Conservation (phyloP, 495 filamentous ascomycete species). For the Bacidia gigantensis region DNA sequence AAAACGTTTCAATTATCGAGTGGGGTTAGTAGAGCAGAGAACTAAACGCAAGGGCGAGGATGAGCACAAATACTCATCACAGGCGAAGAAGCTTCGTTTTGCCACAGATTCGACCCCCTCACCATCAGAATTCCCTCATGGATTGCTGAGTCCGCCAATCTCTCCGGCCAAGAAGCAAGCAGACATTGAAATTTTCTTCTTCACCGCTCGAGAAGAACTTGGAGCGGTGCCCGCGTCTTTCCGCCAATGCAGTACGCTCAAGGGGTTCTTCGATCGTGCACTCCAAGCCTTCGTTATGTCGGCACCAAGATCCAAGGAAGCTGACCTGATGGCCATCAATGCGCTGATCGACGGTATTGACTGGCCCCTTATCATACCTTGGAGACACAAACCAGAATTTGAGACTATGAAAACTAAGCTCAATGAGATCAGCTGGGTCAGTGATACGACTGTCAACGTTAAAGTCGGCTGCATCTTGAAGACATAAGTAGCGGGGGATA, state of each 20-base stretch:
- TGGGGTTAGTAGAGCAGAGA: no score
- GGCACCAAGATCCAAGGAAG: background rate
- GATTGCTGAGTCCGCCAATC: background rate
- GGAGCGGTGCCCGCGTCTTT: conserved; percentile 6
- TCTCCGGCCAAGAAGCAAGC: background rate
- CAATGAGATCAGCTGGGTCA: background rate
- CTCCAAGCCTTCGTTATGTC: background rate
- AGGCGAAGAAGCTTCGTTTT: background rate
- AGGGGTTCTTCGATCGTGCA: conserved; percentile 2
- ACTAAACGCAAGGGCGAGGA: no score
- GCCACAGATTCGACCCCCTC: background rate
- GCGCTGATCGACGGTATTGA: background rate
- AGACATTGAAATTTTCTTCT: conserved; percentile 2
- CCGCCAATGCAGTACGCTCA: background rate
- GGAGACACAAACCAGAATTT: background rate
- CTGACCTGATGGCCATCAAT: background rate
- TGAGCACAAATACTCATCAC: background rate
- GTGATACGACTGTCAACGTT: background rate
- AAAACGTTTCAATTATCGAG: background rate
- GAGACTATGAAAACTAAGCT: background rate
- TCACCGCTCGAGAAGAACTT: background rate
- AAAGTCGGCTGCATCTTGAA: background rate
- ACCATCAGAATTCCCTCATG: background rate
- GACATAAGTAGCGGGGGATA: no score
- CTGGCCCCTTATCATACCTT: conserved; percentile 1